phyloP scores from a whole-genome alignment of 306 rosid species.

The Cucurbita maxima region DNA sequence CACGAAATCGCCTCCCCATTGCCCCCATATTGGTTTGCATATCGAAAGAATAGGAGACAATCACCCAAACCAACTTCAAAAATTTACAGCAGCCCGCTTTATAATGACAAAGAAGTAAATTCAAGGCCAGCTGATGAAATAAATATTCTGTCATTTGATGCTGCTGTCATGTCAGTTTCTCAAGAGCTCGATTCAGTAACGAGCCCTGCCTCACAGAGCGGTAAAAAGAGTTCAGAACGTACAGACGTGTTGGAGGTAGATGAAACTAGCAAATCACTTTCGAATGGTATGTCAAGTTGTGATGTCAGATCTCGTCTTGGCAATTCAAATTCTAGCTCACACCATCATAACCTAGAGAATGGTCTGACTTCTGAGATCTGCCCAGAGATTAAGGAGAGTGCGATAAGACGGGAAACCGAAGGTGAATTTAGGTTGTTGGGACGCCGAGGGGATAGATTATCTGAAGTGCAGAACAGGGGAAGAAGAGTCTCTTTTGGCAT shows the following conservation, averaged over 20 bases:
- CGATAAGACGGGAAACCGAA: slow-evolving; percentile 93
- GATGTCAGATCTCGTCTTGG: slow-evolving; percentile 23
- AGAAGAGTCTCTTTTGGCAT: slow-evolving; percentile 72
- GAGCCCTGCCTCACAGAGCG: neutral
- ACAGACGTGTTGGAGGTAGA: slow-evolving; percentile 30
- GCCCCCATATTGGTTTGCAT: slow-evolving; percentile 66
- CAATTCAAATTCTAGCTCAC: slow-evolving; percentile 23
- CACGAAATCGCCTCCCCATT: slow-evolving; percentile 65
- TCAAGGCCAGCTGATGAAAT: slow-evolving; percentile 31
- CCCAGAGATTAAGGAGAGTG: slow-evolving; percentile 60
- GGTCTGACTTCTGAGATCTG: slow-evolving; percentile 39
- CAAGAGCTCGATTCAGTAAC: slow-evolving; percentile 52
- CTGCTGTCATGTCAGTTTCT: slow-evolving; percentile 69
- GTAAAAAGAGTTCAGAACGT: slow-evolving; percentile 15
- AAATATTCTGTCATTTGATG: slow-evolving; percentile 74
- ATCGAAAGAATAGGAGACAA: slow-evolving; percentile 36
- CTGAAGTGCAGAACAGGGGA: slow-evolving; percentile 41
- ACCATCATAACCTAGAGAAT: slow-evolving; percentile 34
- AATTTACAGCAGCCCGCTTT: slow-evolving; percentile 65
- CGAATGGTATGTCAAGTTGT: slow-evolving; percentile 15
- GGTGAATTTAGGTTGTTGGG: slow-evolving; percentile 85
- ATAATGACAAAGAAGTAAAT: slow-evolving; percentile 48
- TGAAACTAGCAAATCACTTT: slow-evolving; percentile 21
- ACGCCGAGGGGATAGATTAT: slow-evolving; percentile 52
- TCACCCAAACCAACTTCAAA: slow-evolving; percentile 59